Base-by-base conservation (phyloP, 129 eudicot species). In the Escallonia rubra region DNA sequence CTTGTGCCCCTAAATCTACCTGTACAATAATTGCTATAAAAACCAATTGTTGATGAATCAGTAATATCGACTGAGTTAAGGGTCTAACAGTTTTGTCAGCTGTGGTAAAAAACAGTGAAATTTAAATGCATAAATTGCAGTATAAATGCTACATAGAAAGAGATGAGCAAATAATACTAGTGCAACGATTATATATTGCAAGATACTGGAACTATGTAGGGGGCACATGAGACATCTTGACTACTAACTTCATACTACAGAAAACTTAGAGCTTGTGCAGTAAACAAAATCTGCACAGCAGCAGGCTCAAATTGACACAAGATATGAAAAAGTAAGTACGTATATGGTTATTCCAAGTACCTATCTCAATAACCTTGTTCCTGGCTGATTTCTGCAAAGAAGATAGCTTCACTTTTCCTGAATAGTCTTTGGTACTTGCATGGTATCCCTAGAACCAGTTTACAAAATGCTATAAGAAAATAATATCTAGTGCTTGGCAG, bases 321-420 rank as follows among this genome's bases (percentile, higher is more conserved):
- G 16, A 44, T 47, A 46, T 14, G 2, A 64, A 11, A 66, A 15
- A 10, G 38, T 8, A 64, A 60, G 23, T 55, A 11, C 12, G 40
- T 56, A 56, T 50, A 41, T 13, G 34, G 9, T 15, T n/a, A 47
- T 41, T 71, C 45, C 41, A 59, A 40, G 65, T 82, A 92, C 98
- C 98, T 68, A 93, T 86, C 63, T 89, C 95, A 74, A 93, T 80
- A 49, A 80, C 79, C 79, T 86, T 93, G 58, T 93, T 89, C 78
- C 91, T 82, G 59, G 73, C 74, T 61, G 88, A 86, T 72, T 86
- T 93, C 54, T 74, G 82, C 81, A 84, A 72, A 73, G 96, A 40
- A 52, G 86, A 85, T 60, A 85, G 59, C 43, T 77, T 59, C 75
- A 87, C 87, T 65, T 86, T 84, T 68, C 96, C 92, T 0, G 95